A percentile compares a stretch with the other conserved stretches of the same genome.
phyloP scores from a whole-genome alignment of 306 rosid genomes.

The Rubus idaeus region DNA sequence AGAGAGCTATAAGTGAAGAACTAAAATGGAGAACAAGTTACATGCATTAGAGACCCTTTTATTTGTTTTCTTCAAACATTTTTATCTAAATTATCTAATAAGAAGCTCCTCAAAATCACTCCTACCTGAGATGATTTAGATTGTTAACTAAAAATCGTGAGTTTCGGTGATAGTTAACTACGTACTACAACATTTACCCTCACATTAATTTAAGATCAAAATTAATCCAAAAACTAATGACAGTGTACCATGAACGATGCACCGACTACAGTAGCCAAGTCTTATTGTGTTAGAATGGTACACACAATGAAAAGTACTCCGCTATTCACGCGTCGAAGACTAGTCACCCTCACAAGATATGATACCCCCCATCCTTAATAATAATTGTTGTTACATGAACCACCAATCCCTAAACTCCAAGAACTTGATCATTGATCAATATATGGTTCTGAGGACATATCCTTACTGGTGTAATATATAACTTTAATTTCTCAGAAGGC shows the following conservation, averaged over 20 bases:
- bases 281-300: background rate
- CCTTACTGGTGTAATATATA: no score
- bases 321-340: constrained; percentile 1
- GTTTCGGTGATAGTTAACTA: no score
- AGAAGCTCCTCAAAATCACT: no score
- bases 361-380: background rate
- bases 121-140: background rate
- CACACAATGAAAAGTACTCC: background rate
- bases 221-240: background rate
- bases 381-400: background rate
- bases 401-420: background rate
- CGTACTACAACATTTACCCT: background rate
- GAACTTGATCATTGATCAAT: no score
- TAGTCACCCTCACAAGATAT: constrained; percentile 7
- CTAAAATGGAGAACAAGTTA: no score
- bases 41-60: no score
- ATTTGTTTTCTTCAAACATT: no score
- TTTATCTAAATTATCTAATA: no score
- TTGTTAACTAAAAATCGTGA: background rate
- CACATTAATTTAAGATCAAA: background rate
- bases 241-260: background rate
- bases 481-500: no score
- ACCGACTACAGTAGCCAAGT: background rate
- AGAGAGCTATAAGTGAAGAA: no score
- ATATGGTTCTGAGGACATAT: no score